Evolutionary conservation across 495 filamentous ascomycete species (phyloP).

Genomic region (Lasiosphaeriaceae sp.): DNA sequence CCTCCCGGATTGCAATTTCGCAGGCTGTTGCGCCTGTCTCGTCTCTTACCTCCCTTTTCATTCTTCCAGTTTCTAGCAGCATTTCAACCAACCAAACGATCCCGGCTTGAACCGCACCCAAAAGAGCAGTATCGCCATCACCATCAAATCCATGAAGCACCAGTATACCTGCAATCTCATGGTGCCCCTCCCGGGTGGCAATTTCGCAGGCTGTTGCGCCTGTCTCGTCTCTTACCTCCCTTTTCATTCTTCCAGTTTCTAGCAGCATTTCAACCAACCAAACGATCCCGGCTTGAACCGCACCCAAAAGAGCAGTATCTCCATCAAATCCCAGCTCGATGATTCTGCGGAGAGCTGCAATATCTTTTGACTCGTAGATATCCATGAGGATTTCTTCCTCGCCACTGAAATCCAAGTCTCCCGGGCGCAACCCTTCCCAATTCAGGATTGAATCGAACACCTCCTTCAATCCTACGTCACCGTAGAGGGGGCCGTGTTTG

Average conservation of each 20-base stretch:
- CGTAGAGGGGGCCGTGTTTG: no score
- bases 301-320: neutral
- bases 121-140: neutral
- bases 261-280: neutral
- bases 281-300: neutral
- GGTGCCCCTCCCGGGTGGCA: neutral
- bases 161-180: neutral
- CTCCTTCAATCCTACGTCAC: no score
- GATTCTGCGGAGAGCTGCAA: neutral
- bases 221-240: neutral
- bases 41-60: neutral
- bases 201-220: neutral
- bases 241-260: neutral
- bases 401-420: no score
- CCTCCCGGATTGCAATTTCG: neutral
- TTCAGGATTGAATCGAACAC: no score
- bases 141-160: no score
- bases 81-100: neutral
- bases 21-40: neutral
- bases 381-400: neutral
- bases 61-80: neutral
- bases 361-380: neutral
- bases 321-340: neutral
- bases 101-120: neutral
- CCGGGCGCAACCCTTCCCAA: no score